phyloP scores from a whole-genome alignment of 805 yeast species.

The Komagataella populi region DNA sequence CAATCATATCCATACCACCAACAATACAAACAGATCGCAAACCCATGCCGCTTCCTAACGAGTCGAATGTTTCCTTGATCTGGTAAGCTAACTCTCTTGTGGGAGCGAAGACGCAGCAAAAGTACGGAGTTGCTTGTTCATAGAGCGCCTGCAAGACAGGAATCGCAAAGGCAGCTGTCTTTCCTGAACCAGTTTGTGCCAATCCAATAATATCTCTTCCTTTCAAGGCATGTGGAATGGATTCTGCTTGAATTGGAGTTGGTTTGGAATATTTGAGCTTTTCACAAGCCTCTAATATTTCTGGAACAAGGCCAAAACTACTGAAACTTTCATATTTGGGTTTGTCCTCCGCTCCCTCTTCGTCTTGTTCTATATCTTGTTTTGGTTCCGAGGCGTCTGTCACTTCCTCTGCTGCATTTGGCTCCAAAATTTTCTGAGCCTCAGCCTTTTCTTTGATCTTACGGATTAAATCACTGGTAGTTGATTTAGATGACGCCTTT shows the following conservation, averaged over 20 bases:
- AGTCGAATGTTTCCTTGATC: conserved; percentile 90
- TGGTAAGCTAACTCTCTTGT: conserved; percentile 79
- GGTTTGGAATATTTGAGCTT: conserved; percentile 67
- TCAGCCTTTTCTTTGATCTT: conserved; percentile 5
- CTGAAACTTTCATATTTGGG: conserved; percentile 22
- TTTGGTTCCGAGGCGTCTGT: conserved; percentile 3
- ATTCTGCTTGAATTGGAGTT: conserved; percentile 86
- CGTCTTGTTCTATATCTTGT: conserved; percentile 10
- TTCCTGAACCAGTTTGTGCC: conserved; percentile 97
- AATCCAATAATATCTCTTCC: conserved; percentile 92
- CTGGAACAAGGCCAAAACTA: conserved; percentile 59
- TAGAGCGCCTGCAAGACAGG: conserved; percentile 87
- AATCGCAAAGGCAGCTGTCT: conserved; percentile 96
- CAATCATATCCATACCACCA: conserved; percentile 98
- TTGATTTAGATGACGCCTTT: not conserved
- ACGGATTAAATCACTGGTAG: not conserved
- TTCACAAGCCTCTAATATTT: conserved; percentile 67
- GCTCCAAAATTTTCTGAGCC: conserved; percentile 7
- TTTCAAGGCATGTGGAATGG: conserved; percentile 81
- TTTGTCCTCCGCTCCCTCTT: conserved; percentile 1
- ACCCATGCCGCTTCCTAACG: conserved; percentile 86
- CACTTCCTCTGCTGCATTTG: conserved; percentile 1
- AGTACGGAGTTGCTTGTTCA: conserved; percentile 80
- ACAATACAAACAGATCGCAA: conserved; percentile 80
- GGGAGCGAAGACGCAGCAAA: conserved; percentile 79